Evolutionary conservation across 306 rosid species (phyloP).

Genomic region (Sindora glabra): DNA sequence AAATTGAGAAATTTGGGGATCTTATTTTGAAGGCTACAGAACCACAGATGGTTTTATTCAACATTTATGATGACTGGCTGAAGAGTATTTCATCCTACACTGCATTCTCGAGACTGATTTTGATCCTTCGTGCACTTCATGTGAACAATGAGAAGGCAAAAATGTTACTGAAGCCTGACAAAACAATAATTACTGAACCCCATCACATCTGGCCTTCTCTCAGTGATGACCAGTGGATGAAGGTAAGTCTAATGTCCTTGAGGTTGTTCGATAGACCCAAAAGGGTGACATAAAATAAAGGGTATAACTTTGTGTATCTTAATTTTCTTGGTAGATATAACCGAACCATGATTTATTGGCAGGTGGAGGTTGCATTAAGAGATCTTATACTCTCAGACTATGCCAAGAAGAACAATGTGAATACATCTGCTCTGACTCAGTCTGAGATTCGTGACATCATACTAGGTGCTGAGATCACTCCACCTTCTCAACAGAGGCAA

Average conservation of each 20-base stretch:
- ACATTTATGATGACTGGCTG: slow-evolving; percentile 98
- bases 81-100: slow-evolving; percentile 96
- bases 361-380: slow-evolving; percentile 99
- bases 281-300: background rate
- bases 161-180: slow-evolving; percentile 96
- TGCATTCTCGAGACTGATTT: slow-evolving; percentile 91
- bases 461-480: slow-evolving; percentile 99
- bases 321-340: slow-evolving; percentile 2
- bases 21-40: slow-evolving; percentile 97
- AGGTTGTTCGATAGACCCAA: no score
- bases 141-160: slow-evolving; percentile 98
- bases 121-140: slow-evolving; percentile 93
- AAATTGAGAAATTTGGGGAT: slow-evolving; percentile 97
- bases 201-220: slow-evolving; percentile 99
- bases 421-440: slow-evolving; percentile 92
- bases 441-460: slow-evolving; percentile 98
- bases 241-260: slow-evolving; percentile 39
- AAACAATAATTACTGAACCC: slow-evolving; percentile 82
- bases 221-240: slow-evolving; percentile 98
- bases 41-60: slow-evolving; percentile 98
- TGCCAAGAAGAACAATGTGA: slow-evolving; percentile 98
- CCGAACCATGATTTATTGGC: slow-evolving; percentile 15
- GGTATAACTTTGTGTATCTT: background rate
- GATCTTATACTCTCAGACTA: slow-evolving; percentile 97
- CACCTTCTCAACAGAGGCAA: slow-evolving; percentile 97